Evolutionary conservation across 371 early-diverging fungal genomes (phyloP).

Genomic region (Entomophthora muscae): DNA sequence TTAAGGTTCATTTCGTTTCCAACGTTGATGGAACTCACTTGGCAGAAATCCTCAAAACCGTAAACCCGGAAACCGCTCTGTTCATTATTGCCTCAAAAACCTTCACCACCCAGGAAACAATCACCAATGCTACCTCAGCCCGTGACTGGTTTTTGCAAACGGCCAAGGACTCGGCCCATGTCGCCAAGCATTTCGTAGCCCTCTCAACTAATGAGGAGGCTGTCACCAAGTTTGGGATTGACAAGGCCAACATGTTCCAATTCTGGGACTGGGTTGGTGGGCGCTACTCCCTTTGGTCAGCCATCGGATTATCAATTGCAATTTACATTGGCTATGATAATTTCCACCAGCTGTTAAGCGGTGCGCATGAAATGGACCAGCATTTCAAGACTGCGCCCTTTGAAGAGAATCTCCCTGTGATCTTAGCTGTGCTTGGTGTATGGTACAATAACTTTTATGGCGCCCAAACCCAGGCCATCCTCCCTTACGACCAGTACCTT

Average conservation of each 20-base stretch:
- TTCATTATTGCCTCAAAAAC: constrained; percentile 98
- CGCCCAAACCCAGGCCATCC: constrained; percentile 87
- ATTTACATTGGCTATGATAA: constrained; percentile 92
- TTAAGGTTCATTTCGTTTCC: constrained; percentile 87
- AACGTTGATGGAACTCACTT: constrained; percentile 98
- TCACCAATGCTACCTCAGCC: constrained; percentile 92
- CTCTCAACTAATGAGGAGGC: no score
- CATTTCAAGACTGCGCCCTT: constrained; percentile 82
- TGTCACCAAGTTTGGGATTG: constrained; percentile 86
- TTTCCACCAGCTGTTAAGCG: constrained; percentile 80
- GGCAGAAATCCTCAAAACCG: constrained; percentile 69
- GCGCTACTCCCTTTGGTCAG: constrained; percentile 97
- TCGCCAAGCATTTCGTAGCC: constrained; percentile 97
- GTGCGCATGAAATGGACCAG: constrained; percentile 93
- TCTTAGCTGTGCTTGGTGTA: constrained; percentile 85
- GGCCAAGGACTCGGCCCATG: constrained; percentile 76
- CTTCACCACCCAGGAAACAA: constrained; percentile 98
- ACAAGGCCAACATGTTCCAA: constrained; percentile 87
- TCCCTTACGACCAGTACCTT: constrained; percentile 98
- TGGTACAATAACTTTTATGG: constrained; percentile 98
- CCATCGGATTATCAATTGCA: constrained; percentile 93
- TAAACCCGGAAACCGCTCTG: constrained; percentile 81
- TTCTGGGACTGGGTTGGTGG: no score
- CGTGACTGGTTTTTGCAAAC: no score
- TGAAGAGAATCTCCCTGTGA: constrained; percentile 80